These are phyloP conservation scores for Mariannaea elegans DNA, from an alignment of 2,329 filamentous ascomycete species.

Conservation along the genomic window DNA sequence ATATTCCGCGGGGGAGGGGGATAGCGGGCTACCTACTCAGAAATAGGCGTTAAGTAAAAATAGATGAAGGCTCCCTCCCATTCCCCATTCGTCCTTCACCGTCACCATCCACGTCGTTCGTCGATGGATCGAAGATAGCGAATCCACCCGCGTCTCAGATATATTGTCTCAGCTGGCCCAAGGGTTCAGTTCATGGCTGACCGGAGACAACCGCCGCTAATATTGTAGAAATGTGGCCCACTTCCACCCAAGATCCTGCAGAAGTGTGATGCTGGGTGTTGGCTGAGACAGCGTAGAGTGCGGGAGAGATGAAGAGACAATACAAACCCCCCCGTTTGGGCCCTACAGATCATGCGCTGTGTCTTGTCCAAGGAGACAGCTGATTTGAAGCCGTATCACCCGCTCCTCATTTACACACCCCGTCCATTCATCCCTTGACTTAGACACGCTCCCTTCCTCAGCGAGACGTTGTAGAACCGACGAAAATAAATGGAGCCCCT, in stretches of 20 bases:
- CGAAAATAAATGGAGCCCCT: slow-evolving; percentile 38
- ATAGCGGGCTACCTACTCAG: neutral
- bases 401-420: neutral
- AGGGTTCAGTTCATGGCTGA: slow-evolving; percentile 4
- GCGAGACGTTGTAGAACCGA: slow-evolving; percentile 28
- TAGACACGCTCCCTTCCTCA: slow-evolving; percentile 24
- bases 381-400: slow-evolving; percentile 6
- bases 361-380: neutral
- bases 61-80: neutral
- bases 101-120: slow-evolving; percentile 12
- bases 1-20: too few relatives aligned
- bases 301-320: neutral
- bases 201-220: neutral
- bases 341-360: neutral
- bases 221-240: neutral
- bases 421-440: neutral
- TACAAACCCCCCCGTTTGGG: neutral
- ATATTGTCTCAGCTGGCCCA: slow-evolving; percentile 29
- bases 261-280: slow-evolving; percentile 4
- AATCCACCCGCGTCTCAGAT: slow-evolving; percentile 33
- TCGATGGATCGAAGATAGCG: slow-evolving; percentile 22
- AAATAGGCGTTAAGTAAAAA: slow-evolving; percentile 1
- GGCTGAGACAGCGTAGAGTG: neutral
- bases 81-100: neutral
- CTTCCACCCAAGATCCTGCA: slow-evolving; percentile 35